phyloP scores from a whole-genome alignment of 495 filamentous ascomycete genomes.

The Cenococcum geophilum region DNA sequence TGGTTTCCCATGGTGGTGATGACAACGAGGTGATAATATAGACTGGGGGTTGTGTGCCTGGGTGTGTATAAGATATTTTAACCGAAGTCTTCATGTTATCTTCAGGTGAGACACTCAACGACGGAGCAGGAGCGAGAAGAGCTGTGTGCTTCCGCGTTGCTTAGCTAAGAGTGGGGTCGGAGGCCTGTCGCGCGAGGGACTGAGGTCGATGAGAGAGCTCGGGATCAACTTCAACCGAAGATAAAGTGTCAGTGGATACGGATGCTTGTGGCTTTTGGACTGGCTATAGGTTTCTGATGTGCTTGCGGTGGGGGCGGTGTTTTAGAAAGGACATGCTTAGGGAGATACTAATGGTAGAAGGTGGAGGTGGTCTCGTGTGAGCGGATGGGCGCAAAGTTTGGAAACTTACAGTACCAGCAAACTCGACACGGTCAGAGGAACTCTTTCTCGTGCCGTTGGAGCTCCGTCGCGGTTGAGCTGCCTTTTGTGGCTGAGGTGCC shows the following conservation, averaged over 20 bases:
- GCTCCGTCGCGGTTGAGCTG: neutral
- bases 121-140: neutral
- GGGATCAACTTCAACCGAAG: neutral
- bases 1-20: slow-evolving; percentile 55
- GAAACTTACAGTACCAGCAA: neutral
- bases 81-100: slow-evolving; percentile 28
- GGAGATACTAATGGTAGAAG: slow-evolving; percentile 14
- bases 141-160: neutral
- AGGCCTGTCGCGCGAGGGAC: neutral
- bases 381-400: neutral
- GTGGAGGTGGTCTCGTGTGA: neutral
- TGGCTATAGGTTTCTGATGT: slow-evolving; percentile 10
- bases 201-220: too few relatives aligned
- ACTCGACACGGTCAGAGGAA: neutral
- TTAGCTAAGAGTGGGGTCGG: neutral
- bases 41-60: slow-evolving; percentile 53
- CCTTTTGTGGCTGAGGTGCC: neutral
- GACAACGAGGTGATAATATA: slow-evolving; percentile 62
- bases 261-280: slow-evolving; percentile 5
- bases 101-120: neutral
- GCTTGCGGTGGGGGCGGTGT: slow-evolving; percentile 11
- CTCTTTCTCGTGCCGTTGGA: neutral
- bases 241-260: slow-evolving; percentile 14
- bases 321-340: slow-evolving; percentile 18
- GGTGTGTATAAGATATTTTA: slow-evolving; percentile 53